A percentile compares a stretch with the other conserved stretches of the same genome.
These are phyloP conservation scores for Rutstroemia sp. DNA, from an alignment of 2,329 filamentous ascomycete genomes.

Conservation along the genomic window DNA sequence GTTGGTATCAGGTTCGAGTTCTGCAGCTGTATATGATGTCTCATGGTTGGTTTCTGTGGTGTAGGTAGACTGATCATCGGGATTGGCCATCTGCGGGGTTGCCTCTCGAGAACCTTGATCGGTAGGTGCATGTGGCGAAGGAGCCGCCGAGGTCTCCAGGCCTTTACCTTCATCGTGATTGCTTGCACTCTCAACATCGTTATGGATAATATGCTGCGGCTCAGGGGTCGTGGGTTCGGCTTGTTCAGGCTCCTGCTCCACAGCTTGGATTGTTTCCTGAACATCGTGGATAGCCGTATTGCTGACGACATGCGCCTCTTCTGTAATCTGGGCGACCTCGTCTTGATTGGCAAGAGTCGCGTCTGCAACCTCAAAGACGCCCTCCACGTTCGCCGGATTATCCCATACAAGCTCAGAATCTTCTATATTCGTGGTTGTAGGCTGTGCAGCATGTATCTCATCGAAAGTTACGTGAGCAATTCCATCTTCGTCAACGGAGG, in stretches of 20 bases:
- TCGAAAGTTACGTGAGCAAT: not conserved
- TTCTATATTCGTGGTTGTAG: slow-evolving; percentile 1
- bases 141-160: not conserved
- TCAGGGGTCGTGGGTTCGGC: not conserved
- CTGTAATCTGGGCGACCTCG: not conserved
- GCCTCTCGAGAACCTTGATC: not conserved
- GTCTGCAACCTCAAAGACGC: not conserved
- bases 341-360: not conserved
- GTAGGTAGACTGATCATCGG: not conserved
- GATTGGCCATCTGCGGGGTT: not conserved
- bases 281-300: not conserved
- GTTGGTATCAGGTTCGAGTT: no score
- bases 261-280: not conserved
- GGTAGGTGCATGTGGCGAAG: not conserved
- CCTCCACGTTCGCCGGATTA: not conserved
- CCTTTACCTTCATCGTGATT: no score
- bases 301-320: not conserved
- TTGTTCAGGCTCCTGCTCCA: not conserved
- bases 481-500: slow-evolving; percentile 12
- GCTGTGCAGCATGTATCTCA: slow-evolving; percentile 1
- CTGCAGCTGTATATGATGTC: no score
- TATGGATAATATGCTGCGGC: not conserved
- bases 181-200: not conserved
- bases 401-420: slow-evolving; percentile 1
- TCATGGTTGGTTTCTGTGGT: no score